Evolutionary conservation across 306 rosid genomes (phyloP), one percentile per base, ranked within the genome.

Genomic region (Rubus parviflorus): DNA sequence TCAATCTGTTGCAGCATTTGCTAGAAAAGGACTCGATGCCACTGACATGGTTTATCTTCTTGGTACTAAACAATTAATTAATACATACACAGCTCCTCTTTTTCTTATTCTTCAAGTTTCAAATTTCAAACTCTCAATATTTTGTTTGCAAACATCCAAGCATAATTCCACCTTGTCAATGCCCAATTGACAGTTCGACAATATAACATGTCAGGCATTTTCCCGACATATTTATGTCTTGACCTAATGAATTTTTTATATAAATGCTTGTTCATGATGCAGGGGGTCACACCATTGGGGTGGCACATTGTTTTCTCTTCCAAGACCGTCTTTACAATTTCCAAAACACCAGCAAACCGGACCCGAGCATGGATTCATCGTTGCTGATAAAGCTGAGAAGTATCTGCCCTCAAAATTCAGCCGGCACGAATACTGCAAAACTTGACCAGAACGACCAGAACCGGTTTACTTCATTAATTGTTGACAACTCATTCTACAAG

Each of bases 241-340:
- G 19, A 13, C 52, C 8, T 14, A 9, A 52, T 69, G 73, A 25
- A 4, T 15, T 51, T 23, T 11, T 5, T 15, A 46, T 10, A 67
- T 42, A 41, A 7, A 13, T 30, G 61, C 5, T 19, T 37, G 13
- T 16, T 70, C 10, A 38, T 41, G 7, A 43, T 72, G 14, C n/a
- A 85, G 89, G 89, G 8, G 85, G 85, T 25, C 89, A 86, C 72
- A 86, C 85, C 0, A 78, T 86, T 53, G 87, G 89, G 17, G 66
- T 70, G 22, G 58, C 87, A 64, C 87, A 80, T 12, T 86, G 89
- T 64, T 0, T 0, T 47, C n/a, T 74, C 46, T 77, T 83, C 85
- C 75, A 74, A 78, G 83, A 83, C 62, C 87, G 87, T 38, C 86
- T 86, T 7, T 79, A 85, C 80, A 77, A 76, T 73, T 78, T 77